These are phyloP conservation scores for Hypoxylon trugodes DNA, from an alignment of 495 filamentous ascomycete species.

Conservation along the genomic window DNA sequence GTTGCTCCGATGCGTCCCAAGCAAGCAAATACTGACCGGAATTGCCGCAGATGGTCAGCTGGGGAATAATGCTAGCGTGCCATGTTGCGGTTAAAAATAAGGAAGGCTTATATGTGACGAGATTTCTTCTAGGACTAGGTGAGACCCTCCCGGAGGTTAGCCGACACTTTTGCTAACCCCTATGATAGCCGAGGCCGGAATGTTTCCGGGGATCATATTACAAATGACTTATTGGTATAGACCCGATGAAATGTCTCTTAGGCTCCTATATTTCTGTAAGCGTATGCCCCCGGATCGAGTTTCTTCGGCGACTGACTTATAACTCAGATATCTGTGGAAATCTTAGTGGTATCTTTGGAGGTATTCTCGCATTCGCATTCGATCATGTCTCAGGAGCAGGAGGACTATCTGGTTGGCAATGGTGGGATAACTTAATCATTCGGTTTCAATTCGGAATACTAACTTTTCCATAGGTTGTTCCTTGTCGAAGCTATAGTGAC, in stretches of 20 bases:
- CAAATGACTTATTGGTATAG: constrained; percentile 57
- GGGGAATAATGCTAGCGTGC: constrained; percentile 49
- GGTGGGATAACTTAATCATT: constrained; percentile 25
- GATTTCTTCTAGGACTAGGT: constrained; percentile 51
- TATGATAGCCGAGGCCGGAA: constrained; percentile 49
- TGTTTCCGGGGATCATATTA: constrained; percentile 52
- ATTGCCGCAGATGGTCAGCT: constrained; percentile 39
- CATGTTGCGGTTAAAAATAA: constrained; percentile 50
- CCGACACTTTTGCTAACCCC: background rate
- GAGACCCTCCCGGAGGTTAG: background rate
- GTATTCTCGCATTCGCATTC: constrained; percentile 54
- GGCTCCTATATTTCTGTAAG: constrained; percentile 49
- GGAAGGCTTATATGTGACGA: constrained; percentile 46
- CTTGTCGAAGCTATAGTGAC: constrained; percentile 52
- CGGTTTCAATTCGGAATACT: background rate
- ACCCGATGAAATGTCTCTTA: constrained; percentile 53
- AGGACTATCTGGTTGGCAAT: constrained; percentile 55
- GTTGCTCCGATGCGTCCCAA: no score
- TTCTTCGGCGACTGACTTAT: background rate
- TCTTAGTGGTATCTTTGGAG: constrained; percentile 48
- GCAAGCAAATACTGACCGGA: background rate
- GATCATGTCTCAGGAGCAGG: constrained; percentile 44
- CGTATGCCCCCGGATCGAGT: background rate
- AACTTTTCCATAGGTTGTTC: constrained; percentile 43
- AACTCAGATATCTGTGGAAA: constrained; percentile 43